Evolutionary conservation across 2,329 filamentous ascomycete species (phyloP).

Genomic region (Teratosphaeria destructans): DNA sequence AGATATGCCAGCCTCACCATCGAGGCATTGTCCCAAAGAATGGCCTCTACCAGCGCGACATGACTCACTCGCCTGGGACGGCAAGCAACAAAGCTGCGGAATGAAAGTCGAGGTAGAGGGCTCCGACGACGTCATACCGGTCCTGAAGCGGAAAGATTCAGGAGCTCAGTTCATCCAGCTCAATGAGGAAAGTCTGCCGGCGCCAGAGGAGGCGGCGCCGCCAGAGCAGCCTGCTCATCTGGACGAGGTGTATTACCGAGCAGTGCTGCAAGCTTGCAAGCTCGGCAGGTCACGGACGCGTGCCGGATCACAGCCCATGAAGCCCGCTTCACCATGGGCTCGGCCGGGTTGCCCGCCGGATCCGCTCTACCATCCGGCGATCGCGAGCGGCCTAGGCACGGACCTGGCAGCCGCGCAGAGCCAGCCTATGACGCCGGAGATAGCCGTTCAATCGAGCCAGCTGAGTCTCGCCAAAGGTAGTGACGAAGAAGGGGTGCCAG

Average conservation of each 20-base stretch:
- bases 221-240: background rate
- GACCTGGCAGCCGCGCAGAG: background rate
- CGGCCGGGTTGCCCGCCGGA: background rate
- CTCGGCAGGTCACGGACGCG: background rate
- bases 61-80: background rate
- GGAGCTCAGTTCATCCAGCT: background rate
- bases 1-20: background rate
- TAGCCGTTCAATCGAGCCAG: background rate
- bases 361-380: background rate
- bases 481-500: background rate
- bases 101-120: background rate
- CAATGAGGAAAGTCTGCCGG: background rate
- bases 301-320: background rate
- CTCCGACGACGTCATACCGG: background rate
- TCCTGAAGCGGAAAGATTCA: background rate
- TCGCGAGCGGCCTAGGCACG: background rate
- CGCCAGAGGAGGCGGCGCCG: background rate
- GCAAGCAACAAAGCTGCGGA: background rate
- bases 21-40: background rate
- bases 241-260: background rate
- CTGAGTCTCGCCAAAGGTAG: background rate
- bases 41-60: background rate
- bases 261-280: background rate
- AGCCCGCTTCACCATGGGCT: background rate
- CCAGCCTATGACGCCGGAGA: background rate